A percentile compares a stretch with the other conserved stretches of the same genome.
These are phyloP conservation scores for Ceratobasidium sp. DNA, from an alignment of 1,284 basidiomycete species.

Conservation along the genomic window DNA sequence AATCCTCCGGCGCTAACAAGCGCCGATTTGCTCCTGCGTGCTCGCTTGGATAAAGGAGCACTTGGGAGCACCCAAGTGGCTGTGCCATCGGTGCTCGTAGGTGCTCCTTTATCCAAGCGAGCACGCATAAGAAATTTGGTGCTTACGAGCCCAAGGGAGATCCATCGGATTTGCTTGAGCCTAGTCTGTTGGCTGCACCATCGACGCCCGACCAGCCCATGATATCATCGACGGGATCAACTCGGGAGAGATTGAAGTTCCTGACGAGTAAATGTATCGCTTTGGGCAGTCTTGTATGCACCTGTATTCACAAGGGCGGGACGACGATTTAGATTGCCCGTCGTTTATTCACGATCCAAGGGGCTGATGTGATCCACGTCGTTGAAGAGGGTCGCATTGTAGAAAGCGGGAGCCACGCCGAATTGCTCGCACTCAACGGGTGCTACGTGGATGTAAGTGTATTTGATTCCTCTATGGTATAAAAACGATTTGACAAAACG, in stretches of 20 bases:
- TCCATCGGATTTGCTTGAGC: no score
- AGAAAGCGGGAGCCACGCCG: slow-evolving; percentile 50
- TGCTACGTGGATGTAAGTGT: slow-evolving; percentile 47
- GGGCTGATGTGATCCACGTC: slow-evolving; percentile 51
- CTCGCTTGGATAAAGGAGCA: no score
- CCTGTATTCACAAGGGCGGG: slow-evolving; percentile 43
- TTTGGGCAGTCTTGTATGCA: slow-evolving; percentile 6
- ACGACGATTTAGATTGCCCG: slow-evolving; percentile 52
- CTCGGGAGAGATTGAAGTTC: slow-evolving; percentile 93
- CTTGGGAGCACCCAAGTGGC: no score
- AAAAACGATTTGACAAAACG: background rate
- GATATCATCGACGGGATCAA: slow-evolving; percentile 97
- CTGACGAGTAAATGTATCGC: slow-evolving; percentile 73
- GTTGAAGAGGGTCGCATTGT: slow-evolving; percentile 52
- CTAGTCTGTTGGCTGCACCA: slow-evolving; percentile 86
- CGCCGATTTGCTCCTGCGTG: no score
- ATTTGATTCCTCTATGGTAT: background rate
- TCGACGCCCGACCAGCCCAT: slow-evolving; percentile 93
- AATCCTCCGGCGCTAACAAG: no score
- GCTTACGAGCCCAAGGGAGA: no score
- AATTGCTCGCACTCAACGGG: slow-evolving; percentile 48
- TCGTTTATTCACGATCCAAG: slow-evolving; percentile 49
- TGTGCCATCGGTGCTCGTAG: no score
- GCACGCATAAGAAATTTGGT: no score
- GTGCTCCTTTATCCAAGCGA: no score